Base-by-base conservation (phyloP, 208 protist species). In the Wallacemonas sp. region DNA sequence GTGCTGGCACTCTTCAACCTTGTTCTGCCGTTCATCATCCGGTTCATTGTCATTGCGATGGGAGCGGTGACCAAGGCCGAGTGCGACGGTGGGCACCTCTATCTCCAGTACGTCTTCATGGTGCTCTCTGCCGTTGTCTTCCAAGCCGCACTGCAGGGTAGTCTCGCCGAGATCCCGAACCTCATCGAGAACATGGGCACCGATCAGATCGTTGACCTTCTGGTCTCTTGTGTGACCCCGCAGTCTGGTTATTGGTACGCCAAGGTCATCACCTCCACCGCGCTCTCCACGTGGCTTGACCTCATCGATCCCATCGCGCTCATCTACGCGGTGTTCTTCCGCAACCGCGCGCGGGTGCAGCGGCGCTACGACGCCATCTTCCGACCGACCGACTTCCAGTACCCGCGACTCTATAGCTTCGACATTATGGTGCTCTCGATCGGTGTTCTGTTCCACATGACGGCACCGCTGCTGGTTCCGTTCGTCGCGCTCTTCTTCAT, bases 21-120 rank as follows among this genome's bases (percentile, higher is more conserved):
- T 6, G 29, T 79, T 8, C 75, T 95, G 45, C 89, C 89, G 8
- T 68, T 78, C 68, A 73, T 95, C 32, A 83, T 92, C 19, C 81
- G 82, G 3, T 29, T 76, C 29, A 71, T 92, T 39, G 84, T 87
- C 21, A 60, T 85, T 32, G 66, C 68, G 48, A 95, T 92, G 86
- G 86, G 86, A 15, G 84, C 73, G 54, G 77, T 89, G 53, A 92
- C 85, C 52, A 60, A 81, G 54, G 50, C 29, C 0, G 81, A 91
- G 63, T 81, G 79, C 32, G 74, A 88, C 24, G 67, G 68, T n/a
- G 79, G 78, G 8, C 78, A 80, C 38, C 66, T 95, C 19, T 78
- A 85, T 58, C 58, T 95, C 62, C 83, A 92, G 71, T 92, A 91
- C 73, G 26, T 89, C 44, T 95, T 92, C 69, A 95, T 92, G 89